Percentiles rank a stretch among this genome's conserved stretches.
Evolutionary conservation across 805 yeast species (phyloP).

Genomic region (Ogataea pini): DNA sequence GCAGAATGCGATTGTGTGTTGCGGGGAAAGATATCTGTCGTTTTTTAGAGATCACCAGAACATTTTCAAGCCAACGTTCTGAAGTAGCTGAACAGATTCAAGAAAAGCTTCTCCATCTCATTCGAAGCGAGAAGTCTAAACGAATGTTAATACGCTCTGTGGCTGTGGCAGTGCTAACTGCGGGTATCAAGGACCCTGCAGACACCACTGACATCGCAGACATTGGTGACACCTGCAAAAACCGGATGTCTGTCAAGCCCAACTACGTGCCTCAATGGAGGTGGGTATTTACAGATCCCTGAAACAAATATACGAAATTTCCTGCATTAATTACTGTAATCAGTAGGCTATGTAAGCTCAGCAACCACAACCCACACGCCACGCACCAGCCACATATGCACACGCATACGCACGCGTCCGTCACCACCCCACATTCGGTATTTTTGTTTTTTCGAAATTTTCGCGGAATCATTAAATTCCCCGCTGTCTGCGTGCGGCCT

Average conservation of each 20-base stretch:
- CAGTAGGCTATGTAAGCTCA: not conserved
- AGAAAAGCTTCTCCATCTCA: not conserved
- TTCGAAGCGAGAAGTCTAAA: not conserved
- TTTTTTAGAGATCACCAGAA: not conserved
- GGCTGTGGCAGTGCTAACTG: slow-evolving; percentile 1
- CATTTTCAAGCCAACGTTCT: not conserved
- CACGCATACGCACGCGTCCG: not conserved
- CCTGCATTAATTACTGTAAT: not conserved
- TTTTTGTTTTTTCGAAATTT: not conserved
- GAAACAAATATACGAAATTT: not conserved
- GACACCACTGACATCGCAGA: no score
- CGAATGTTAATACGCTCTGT: slow-evolving; percentile 2
- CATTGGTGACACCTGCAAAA: not conserved
- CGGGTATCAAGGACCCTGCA: not conserved
- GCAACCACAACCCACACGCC: not conserved
- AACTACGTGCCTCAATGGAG: not conserved
- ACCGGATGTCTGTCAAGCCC: not conserved
- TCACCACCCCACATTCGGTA: slow-evolving; percentile 5
- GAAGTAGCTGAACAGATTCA: not conserved
- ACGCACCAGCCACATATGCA: not conserved
- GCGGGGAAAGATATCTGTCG: not conserved
- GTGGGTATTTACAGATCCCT: not conserved
- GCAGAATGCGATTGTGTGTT: not conserved
- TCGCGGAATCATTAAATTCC: not conserved
- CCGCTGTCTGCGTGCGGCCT: slow-evolving; percentile 4